Evolutionary conservation across 129 eudicot genomes (phyloP), one percentile per base, ranked within the genome.

Genomic region (Heracleum sosnowskyi): DNA sequence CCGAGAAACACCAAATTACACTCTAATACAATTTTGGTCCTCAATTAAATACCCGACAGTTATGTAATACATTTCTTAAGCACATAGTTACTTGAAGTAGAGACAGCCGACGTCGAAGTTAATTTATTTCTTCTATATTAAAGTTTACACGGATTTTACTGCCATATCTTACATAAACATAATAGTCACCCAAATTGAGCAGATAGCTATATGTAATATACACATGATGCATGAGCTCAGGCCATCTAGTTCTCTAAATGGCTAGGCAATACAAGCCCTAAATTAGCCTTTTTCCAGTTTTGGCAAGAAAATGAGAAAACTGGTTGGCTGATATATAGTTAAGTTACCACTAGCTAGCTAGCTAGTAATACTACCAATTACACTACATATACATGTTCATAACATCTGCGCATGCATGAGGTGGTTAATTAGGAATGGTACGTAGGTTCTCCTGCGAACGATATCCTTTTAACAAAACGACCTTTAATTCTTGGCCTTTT

Each of bases 401-500:
- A 36, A 33, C 31, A 69, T 62, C 40, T 78, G 74, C 81, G 84
- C 72, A 81, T 81, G 84, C 72, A 81, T 81, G 16, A 77, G 49
- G 79, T 84, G 79, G 69, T 69, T 53, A 37, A 37, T 37, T 37
- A 72, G 85, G 86, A 64, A 78, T 83, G 73, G 75, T 73, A 82
- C 4, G 82, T 49, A 64, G 78, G 33, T 47, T 68, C 46, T 78
- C 79, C 79, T 71, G 84, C 84, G 76, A 86, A 81, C 71, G 89
- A 72, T 44, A 91, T 82, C 82, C 98, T 87, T 87, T 94, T 94
- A 12, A 94, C 97, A 46, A 94, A 94, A 69, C 98, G 83, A 37
- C 98, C 98, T 87, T 91, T 94, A 91, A 94, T 89, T 83, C 98
- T 82, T 64, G 98, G 98, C 82, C 98, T 86, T 81, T 94, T 91